Evolutionary conservation across 2,329 filamentous ascomycete species (phyloP).

Genomic region (Pestalotiopsis sp.): DNA sequence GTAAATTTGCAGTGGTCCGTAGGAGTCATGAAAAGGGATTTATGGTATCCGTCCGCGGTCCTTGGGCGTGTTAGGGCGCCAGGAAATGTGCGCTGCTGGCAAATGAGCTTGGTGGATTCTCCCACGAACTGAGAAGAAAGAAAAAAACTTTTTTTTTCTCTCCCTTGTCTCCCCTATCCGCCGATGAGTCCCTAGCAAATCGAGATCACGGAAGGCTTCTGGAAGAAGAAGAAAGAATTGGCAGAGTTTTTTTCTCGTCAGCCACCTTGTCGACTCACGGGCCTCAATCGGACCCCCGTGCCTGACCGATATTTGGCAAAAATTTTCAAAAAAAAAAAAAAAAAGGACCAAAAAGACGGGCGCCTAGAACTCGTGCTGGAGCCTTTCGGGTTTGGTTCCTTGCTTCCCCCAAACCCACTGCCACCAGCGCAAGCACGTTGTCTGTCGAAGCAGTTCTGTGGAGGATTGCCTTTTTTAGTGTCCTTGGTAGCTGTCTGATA

Average conservation of each 20-base stretch:
- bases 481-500: background rate
- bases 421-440: constrained; percentile 1
- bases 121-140: background rate
- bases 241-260: background rate
- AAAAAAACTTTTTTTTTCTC: background rate
- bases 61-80: background rate
- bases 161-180: background rate
- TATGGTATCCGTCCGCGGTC: background rate
- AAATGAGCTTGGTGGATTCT: constrained; percentile 2
- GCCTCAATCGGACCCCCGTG: background rate
- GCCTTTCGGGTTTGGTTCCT: background rate
- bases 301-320: constrained; percentile 7
- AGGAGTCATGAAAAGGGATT: background rate
- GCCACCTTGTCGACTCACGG: background rate
- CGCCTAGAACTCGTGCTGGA: background rate
- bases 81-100: background rate
- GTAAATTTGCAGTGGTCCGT: background rate
- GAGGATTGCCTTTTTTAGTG: background rate
- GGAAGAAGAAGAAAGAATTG: background rate
- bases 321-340: too few species aligned
- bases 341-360: background rate
- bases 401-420: constrained; percentile 1
- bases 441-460: background rate
- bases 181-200: background rate
- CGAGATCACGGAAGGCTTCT: background rate